Evolutionary conservation across 2,329 filamentous ascomycete species (phyloP).

Genomic region (Cladosporium colombiae): DNA sequence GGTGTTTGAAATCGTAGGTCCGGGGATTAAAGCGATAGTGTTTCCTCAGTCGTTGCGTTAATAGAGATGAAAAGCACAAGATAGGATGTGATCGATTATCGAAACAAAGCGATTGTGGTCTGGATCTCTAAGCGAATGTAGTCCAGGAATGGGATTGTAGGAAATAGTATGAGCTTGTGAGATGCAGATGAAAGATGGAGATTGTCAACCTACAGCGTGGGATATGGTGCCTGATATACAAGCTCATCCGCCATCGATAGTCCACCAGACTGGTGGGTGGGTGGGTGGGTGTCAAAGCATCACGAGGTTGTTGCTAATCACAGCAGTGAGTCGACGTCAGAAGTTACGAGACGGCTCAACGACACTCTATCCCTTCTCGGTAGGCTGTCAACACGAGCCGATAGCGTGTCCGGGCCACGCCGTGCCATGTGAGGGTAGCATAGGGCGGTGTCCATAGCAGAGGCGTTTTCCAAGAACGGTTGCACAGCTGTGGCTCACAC

Average conservation of each 20-base stretch:
- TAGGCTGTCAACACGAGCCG: conserved; percentile 15
- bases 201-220: conserved; percentile 5
- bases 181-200: conserved; percentile 13
- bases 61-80: background rate
- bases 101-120: conserved; percentile 12
- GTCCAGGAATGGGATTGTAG: conserved; percentile 8
- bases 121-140: conserved; percentile 17
- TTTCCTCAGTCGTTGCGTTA: background rate
- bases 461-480: background rate
- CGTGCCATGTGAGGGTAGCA: conserved; percentile 14
- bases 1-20: background rate
- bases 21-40: background rate
- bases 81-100: background rate
- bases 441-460: conserved; percentile 3
- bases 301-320: conserved; percentile 19
- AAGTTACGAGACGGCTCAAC: conserved; percentile 12
- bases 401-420: conserved; percentile 16
- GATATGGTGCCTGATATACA: conserved; percentile 14
- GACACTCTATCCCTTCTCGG: conserved; percentile 7
- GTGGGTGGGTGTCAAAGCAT: conserved; percentile 16
- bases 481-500: conserved; percentile 12
- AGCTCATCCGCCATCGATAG: background rate
- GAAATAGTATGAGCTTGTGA: conserved; percentile 8
- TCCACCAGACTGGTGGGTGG: conserved; percentile 3
- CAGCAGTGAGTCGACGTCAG: conserved; percentile 2